A percentile compares a stretch with the other conserved stretches of the same genome.
Conservation (phyloP, 164 flowering plant species). For the Vitis labrusca region DNA sequence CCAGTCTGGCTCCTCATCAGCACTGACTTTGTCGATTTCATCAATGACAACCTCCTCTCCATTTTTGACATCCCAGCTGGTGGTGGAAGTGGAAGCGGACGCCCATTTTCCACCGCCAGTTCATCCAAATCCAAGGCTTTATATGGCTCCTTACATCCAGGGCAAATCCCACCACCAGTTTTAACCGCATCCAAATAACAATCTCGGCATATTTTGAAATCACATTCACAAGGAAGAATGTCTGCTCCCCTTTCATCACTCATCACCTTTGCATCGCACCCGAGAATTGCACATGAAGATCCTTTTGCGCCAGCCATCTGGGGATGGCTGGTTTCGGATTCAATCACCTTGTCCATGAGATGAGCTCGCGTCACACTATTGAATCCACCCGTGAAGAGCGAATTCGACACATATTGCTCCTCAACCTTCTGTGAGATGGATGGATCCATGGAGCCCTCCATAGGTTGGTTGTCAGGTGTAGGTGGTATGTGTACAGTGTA, state of each 20-base stretch:
- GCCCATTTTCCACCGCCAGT: slow-evolving; percentile 23
- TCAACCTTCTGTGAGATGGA: slow-evolving; percentile 59
- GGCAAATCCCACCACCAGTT: slow-evolving; percentile 53
- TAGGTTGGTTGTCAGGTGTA: slow-evolving; percentile 70
- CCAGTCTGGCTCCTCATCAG: slow-evolving; percentile 74
- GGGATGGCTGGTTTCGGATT: slow-evolving; percentile 57
- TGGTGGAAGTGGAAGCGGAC: slow-evolving; percentile 47
- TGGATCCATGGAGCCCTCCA: slow-evolving; percentile 28
- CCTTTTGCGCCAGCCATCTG: slow-evolving; percentile 76
- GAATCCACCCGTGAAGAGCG: slow-evolving; percentile 65
- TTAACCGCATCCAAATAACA: slow-evolving; percentile 64
- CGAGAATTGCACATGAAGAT: slow-evolving; percentile 56
- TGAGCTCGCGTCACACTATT: slow-evolving; percentile 64
- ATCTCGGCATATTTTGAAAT: slow-evolving; percentile 66
- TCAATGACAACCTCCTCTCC: slow-evolving; percentile 61
- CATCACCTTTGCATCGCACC: slow-evolving; percentile 70
- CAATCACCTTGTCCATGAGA: slow-evolving; percentile 69
- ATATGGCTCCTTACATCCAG: slow-evolving; percentile 68
- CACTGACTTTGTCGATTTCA: slow-evolving; percentile 64
- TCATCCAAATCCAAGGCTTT: slow-evolving; percentile 55
- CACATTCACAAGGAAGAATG: slow-evolving; percentile 71
- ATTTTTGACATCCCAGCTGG: slow-evolving; percentile 44
- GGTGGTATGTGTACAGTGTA: slow-evolving; percentile 66
- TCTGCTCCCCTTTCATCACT: slow-evolving; percentile 63
- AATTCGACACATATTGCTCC: slow-evolving; percentile 68